phyloP scores from a whole-genome alignment of 345 rosid genomes.

The Melaleuca quinquenervia region DNA sequence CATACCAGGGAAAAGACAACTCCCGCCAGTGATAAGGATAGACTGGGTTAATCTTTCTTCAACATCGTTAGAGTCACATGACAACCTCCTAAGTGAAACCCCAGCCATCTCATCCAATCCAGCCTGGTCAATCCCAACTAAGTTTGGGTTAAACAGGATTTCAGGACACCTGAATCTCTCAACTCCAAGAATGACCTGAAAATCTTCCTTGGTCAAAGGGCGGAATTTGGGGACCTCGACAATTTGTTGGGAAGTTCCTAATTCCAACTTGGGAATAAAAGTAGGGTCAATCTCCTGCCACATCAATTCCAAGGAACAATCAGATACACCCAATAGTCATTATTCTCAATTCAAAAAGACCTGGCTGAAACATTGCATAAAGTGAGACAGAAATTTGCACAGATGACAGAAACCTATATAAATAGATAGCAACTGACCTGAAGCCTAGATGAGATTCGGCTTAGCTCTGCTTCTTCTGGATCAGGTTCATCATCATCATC shows the following conservation, averaged over 20 bases:
- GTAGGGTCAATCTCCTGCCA: conserved; percentile 72
- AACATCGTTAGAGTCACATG: conserved; percentile 22
- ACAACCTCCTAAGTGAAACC: conserved; percentile 60
- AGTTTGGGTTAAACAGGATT: conserved; percentile 67
- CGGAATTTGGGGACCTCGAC: conserved; percentile 51
- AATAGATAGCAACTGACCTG: conserved; percentile 24
- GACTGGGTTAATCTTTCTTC: conserved; percentile 63
- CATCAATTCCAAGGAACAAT: not conserved
- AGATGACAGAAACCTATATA: not conserved
- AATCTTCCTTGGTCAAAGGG: conserved; percentile 81
- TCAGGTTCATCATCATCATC: conserved; percentile 69
- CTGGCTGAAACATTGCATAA: not conserved
- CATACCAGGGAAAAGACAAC: conserved; percentile 60
- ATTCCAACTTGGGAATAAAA: conserved; percentile 56
- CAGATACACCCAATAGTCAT: not conserved
- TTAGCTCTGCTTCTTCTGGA: conserved; percentile 62
- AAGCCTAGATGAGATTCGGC: conserved; percentile 63
- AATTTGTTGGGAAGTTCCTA: conserved; percentile 31
- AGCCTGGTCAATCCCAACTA: conserved; percentile 74
- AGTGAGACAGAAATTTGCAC: not conserved
- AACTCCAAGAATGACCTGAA: conserved; percentile 63
- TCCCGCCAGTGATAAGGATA: conserved; percentile 74
- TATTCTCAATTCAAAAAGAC: not conserved
- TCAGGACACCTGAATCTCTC: conserved; percentile 91
- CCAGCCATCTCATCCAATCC: conserved; percentile 88